Percentiles rank a stretch among this genome's conserved stretches.
phyloP scores from a whole-genome alignment of 2,329 filamentous ascomycete genomes.

The Colletotrichum camelliae region DNA sequence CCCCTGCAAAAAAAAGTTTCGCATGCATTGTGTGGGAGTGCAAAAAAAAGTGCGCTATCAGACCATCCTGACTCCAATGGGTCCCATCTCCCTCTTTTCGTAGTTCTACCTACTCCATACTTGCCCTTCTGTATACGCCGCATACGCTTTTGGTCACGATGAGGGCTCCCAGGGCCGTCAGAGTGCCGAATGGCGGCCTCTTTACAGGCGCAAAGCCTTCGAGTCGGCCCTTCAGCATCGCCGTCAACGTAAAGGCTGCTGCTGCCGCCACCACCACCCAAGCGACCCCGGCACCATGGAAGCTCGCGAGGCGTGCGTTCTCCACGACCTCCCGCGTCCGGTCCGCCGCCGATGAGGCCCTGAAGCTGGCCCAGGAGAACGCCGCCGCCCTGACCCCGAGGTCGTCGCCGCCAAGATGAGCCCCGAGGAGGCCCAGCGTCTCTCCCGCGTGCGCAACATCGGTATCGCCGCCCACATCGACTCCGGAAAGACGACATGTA shows the following conservation, averaged over 20 bases:
- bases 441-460: constrained; percentile 90
- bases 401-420: constrained; percentile 79
- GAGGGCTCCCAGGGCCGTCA: constrained; percentile 43
- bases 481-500: constrained; percentile 96
- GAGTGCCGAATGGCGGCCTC: constrained; percentile 47
- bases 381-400: constrained; percentile 58
- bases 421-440: constrained; percentile 76
- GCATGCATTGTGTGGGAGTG: constrained; percentile 10
- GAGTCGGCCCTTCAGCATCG: constrained; percentile 31
- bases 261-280: neutral
- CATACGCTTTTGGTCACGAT: constrained; percentile 32
- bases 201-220: constrained; percentile 32
- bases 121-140: neutral
- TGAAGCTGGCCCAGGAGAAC: constrained; percentile 61
- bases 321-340: constrained; percentile 33
- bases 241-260: constrained; percentile 26
- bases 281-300: constrained; percentile 1
- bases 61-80: constrained; percentile 17
- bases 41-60: constrained; percentile 22
- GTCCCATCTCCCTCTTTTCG: constrained; percentile 11
- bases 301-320: constrained; percentile 33
- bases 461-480: constrained; percentile 99
- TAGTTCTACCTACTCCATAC: constrained; percentile 2
- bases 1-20: constrained; percentile 29
- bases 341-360: constrained; percentile 44